Evolutionary conservation across 2,329 filamentous ascomycete genomes (phyloP).

Genomic region (Scytalidium lignicola): DNA sequence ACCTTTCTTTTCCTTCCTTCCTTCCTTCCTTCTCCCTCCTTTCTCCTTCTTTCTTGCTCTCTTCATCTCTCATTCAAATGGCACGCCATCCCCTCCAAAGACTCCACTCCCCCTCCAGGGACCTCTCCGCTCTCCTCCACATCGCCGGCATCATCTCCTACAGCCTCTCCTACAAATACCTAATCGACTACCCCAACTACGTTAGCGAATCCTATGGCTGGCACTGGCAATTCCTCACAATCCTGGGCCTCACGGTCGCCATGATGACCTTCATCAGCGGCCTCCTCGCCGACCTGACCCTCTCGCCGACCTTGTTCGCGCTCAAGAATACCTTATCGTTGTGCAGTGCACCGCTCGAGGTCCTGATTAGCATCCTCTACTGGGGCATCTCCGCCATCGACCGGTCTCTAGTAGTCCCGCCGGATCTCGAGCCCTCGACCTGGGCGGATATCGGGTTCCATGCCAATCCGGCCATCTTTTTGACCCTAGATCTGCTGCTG

Average conservation of each 20-base stretch:
- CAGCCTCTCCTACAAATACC: constrained; percentile 46
- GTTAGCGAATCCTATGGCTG: constrained; percentile 55
- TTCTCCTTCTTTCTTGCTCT: background rate
- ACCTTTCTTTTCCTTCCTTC: background rate
- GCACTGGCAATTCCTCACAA: constrained; percentile 57
- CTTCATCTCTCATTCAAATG: too few species aligned
- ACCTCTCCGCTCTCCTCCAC: constrained; percentile 59
- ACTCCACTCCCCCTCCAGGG: constrained; percentile 58
- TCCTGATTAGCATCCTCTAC: constrained; percentile 67
- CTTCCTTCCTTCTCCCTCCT: background rate
- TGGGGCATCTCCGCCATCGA: constrained; percentile 62
- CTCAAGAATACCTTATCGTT: constrained; percentile 64
- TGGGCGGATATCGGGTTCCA: constrained; percentile 61
- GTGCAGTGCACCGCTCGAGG: constrained; percentile 63
- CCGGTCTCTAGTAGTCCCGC: constrained; percentile 43
- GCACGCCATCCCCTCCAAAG: constrained; percentile 57
- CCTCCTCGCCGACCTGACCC: constrained; percentile 58
- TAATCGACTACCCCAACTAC: constrained; percentile 43
- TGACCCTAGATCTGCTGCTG: constrained; percentile 61
- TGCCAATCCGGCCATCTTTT: constrained; percentile 58
- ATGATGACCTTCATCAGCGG: constrained; percentile 56
- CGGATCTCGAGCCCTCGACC: constrained; percentile 50
- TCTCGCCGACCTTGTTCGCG: constrained; percentile 52
- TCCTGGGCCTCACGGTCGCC: constrained; percentile 61
- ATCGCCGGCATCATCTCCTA: constrained; percentile 48